Base-by-base conservation (phyloP, 352 stramenopile genomes). In the Pythium grandisporangium region DNA sequence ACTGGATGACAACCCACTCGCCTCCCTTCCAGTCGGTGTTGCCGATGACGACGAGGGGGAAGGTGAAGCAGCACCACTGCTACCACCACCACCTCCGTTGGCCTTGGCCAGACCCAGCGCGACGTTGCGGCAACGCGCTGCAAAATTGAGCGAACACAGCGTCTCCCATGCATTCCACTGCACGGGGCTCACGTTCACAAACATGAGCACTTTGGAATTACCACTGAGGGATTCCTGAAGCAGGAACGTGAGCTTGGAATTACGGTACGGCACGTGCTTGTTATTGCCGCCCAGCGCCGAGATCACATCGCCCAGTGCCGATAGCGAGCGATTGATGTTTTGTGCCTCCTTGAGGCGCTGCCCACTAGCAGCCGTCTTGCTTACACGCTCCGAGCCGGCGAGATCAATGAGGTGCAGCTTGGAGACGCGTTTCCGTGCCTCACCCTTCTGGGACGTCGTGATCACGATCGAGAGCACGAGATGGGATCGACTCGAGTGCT, bases 301-400 rank as follows among this genome's bases (percentile, higher is more conserved):
- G 45, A 98, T 98, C 34, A 99, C 95, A 48, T 98, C 79, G 5
- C 93, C 94, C 6, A 98, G 66, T 5, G 85, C 86, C 2, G 84
- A 95, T 0, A 99, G 63, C 12, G 84, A 97, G 11, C 87, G 81
- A 58, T 98, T 99, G 64, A 98, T 99, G 53, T 88, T 95, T 44
- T 96, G 89, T 14, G 94, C 93, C 52, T 98, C 95, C 61, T 98
- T 98, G 1, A 98, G 59, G 5, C 92, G 68, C 23, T 97, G 77
- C 0, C 94, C 95, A 36, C 76, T 91, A 0, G 94, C 84, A 21
- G 84, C 85, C 2, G 85, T 97, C 56, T 95, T 95, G 48, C 73
- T 84, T 13, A 94, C 77, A 27, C 86, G 67, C 43, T 96, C 85
- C 0, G 68, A 90, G 12, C 87, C 87, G 1, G 87, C 84, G 16